Evolutionary conservation across 805 yeast species (phyloP).

Genomic region (Candida mattraensis): DNA sequence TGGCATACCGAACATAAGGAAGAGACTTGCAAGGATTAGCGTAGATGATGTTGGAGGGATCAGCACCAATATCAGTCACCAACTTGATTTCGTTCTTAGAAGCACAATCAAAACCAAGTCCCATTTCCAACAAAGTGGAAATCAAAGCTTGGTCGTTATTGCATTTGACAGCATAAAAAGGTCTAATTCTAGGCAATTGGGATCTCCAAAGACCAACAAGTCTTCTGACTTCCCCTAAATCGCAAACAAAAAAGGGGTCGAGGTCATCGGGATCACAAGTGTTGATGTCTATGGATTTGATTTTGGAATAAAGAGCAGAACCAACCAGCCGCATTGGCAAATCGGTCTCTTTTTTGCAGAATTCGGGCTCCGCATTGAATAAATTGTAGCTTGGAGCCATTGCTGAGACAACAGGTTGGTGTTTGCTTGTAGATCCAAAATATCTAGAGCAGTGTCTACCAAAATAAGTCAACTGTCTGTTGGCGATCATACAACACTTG

Average conservation of each 20-base stretch:
- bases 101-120: slow-evolving; percentile 90
- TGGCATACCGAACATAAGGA: slow-evolving; percentile 75
- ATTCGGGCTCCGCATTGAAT: slow-evolving; percentile 9
- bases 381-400: slow-evolving; percentile 9
- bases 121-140: slow-evolving; percentile 54
- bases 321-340: slow-evolving; percentile 14
- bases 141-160: slow-evolving; percentile 71
- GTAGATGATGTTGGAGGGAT: slow-evolving; percentile 70
- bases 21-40: slow-evolving; percentile 95
- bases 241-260: slow-evolving; percentile 86
- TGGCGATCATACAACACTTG: slow-evolving; percentile 3
- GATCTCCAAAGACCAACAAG: slow-evolving; percentile 63
- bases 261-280: slow-evolving; percentile 62
- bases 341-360: background rate
- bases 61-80: slow-evolving; percentile 61
- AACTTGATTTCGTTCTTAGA: slow-evolving; percentile 78
- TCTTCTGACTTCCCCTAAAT: slow-evolving; percentile 68
- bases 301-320: slow-evolving; percentile 11
- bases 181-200: slow-evolving; percentile 70
- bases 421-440: slow-evolving; percentile 13
- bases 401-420: slow-evolving; percentile 10
- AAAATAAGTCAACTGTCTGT: slow-evolving; percentile 1
- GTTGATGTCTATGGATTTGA: slow-evolving; percentile 11
- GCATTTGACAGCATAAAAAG: slow-evolving; percentile 95
- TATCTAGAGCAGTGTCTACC: slow-evolving; percentile 7